Percentiles rank a stretch among this genome's conserved stretches.
Evolutionary conservation across 2,329 filamentous ascomycete species (phyloP).

Genomic region (Aspergillus aculeatinus): DNA sequence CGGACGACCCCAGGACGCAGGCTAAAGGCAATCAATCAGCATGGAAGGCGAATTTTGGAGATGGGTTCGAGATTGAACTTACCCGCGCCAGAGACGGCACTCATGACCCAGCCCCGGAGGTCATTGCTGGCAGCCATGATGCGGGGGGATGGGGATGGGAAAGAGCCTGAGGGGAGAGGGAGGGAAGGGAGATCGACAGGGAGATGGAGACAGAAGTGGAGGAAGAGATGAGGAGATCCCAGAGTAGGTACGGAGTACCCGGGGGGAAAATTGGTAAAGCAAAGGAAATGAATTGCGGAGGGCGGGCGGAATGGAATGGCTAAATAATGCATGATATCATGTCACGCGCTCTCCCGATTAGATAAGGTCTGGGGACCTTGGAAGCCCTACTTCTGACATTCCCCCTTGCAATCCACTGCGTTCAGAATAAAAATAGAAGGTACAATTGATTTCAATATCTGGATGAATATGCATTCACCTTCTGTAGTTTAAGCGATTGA

Average conservation of each 20-base stretch:
- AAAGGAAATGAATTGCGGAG: neutral
- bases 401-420: neutral
- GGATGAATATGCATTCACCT: too few relatives aligned
- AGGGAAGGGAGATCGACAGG: slow-evolving; percentile 6
- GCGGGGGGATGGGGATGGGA: slow-evolving; percentile 14
- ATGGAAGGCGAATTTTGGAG: neutral
- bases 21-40: slow-evolving; percentile 35
- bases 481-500: too few relatives aligned
- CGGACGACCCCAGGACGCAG: slow-evolving; percentile 69
- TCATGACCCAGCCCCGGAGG: slow-evolving; percentile 90
- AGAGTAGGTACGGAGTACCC: neutral
- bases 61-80: slow-evolving; percentile 21
- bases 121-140: slow-evolving; percentile 68
- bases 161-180: neutral
- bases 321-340: slow-evolving; percentile 5
- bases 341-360: slow-evolving; percentile 5
- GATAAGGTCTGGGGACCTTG: slow-evolving; percentile 6
- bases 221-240: neutral
- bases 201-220: neutral
- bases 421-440: too few relatives aligned
- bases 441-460: too few relatives aligned
- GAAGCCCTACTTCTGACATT: neutral
- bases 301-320: neutral
- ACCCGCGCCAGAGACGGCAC: slow-evolving; percentile 76
- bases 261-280: neutral